Conservation (phyloP, 2,329 filamentous ascomycete species). For the Pseudocercospora pini-densiflorae region DNA sequence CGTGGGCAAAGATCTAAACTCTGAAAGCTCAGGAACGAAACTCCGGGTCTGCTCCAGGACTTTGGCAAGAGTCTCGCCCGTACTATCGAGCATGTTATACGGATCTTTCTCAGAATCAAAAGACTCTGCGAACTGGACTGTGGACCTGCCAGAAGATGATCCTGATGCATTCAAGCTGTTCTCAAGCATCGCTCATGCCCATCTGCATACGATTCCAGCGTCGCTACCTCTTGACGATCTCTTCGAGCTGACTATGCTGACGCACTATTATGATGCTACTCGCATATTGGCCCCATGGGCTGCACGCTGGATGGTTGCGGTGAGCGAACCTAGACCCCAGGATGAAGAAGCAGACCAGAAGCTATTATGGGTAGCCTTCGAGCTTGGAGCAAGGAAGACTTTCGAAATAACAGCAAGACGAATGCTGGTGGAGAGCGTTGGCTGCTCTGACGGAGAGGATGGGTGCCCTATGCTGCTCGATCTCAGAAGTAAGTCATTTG, state of each 20-base stretch:
- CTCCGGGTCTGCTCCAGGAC: conserved; percentile 6
- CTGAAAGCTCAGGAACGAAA: background rate
- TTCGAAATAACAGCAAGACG: conserved; percentile 11
- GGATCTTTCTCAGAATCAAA: background rate
- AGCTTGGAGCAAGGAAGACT: conserved; percentile 11
- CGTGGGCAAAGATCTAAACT: background rate
- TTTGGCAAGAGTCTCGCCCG: conserved; percentile 1
- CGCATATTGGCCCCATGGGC: conserved; percentile 20
- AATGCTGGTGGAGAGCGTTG: conserved; percentile 4
- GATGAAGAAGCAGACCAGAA: conserved; percentile 16
- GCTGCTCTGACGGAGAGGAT: background rate
- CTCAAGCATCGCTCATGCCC: conserved; percentile 48
- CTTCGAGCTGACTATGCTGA: conserved; percentile 36
- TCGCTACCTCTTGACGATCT: conserved; percentile 46
- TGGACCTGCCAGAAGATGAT: conserved; percentile 1
- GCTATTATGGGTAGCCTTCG: conserved; percentile 19
- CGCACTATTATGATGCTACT: conserved; percentile 26
- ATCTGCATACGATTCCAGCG: conserved; percentile 1
- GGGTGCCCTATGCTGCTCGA: background rate
- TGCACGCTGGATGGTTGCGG: conserved; percentile 2
- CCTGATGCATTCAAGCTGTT: conserved; percentile 29
- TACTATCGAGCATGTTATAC: conserved; percentile 12
- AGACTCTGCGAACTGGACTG: background rate
- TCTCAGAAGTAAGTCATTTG: background rate
- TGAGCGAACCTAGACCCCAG: conserved; percentile 2